A percentile compares a stretch with the other conserved stretches of the same genome.
These are phyloP conservation scores for Thelephora ganbajun DNA, from an alignment of 768 basidiomycete genomes.

Conservation along the genomic window DNA sequence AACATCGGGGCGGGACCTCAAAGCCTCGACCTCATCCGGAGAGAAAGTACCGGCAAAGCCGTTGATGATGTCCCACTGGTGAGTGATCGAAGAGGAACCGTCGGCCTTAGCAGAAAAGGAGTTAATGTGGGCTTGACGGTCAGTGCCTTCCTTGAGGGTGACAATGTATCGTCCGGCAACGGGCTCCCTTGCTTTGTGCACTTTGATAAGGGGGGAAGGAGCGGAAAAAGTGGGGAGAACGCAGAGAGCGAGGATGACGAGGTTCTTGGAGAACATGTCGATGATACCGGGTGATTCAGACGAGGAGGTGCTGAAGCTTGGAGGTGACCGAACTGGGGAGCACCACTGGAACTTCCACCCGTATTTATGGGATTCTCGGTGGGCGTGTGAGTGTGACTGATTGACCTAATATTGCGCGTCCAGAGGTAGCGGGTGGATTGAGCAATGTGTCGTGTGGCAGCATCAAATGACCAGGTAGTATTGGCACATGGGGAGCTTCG, in stretches of 20 bases:
- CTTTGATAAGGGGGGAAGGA: not conserved
- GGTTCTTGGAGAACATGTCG: not conserved
- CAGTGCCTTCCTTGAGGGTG: slow-evolving; percentile 10
- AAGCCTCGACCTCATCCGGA: slow-evolving; percentile 7
- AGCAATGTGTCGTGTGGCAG: too few relatives aligned
- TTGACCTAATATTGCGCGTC: too few relatives aligned
- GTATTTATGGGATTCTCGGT: too few relatives aligned
- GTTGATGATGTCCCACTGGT: slow-evolving; percentile 9
- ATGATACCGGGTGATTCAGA: not conserved
- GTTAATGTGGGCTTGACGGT: slow-evolving; percentile 8
- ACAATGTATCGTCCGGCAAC: slow-evolving; percentile 9
- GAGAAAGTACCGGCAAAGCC: slow-evolving; percentile 12
- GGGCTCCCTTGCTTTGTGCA: not conserved
- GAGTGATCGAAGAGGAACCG: slow-evolving; percentile 6
- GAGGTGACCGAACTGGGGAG: too few relatives aligned
- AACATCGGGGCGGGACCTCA: slow-evolving; percentile 10
- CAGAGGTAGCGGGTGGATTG: too few relatives aligned
- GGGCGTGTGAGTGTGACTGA: too few relatives aligned
- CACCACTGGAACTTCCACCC: too few relatives aligned
- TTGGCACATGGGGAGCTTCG: too few relatives aligned
- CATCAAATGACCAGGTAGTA: too few relatives aligned
- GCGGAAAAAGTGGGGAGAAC: not conserved
- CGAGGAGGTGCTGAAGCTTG: too few relatives aligned
- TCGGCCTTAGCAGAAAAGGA: slow-evolving; percentile 1
- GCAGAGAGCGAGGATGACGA: not conserved